Conservation (phyloP, 306 rosid species). For the Begonia peltatifolia region DNA sequence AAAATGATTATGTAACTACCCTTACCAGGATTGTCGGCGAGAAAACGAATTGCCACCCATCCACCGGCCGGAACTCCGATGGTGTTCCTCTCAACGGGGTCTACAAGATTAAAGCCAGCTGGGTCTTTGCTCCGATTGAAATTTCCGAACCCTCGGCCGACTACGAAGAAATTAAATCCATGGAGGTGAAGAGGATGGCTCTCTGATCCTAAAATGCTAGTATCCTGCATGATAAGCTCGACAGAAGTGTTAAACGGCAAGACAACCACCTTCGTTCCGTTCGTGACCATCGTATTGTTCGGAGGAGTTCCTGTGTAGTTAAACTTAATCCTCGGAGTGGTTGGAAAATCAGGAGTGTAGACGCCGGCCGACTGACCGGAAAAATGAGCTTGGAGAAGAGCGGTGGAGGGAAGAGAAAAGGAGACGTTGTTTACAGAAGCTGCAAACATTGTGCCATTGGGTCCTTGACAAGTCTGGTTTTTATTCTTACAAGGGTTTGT, state of each 20-base stretch:
- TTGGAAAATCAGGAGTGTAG: conserved; percentile 45
- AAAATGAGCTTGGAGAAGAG: conserved; percentile 53
- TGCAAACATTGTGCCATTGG: conserved; percentile 44
- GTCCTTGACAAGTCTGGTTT: conserved; percentile 65
- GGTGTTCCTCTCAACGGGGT: conserved; percentile 64
- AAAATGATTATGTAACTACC: neutral
- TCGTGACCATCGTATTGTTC: conserved; percentile 25
- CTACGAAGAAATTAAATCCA: conserved; percentile 50
- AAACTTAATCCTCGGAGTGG: conserved; percentile 19
- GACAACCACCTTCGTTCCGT: conserved; percentile 38
- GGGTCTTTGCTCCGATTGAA: conserved; percentile 34
- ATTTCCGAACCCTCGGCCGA: conserved; percentile 68
- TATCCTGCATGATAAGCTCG: conserved; percentile 8
- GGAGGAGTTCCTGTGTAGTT: conserved; percentile 47
- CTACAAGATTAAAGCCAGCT: conserved; percentile 37
- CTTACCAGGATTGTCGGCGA: conserved; percentile 66
- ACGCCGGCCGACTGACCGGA: conserved; percentile 12
- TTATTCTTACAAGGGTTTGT: conserved; percentile 38
- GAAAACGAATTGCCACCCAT: conserved; percentile 65
- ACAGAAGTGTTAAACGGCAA: conserved; percentile 20
- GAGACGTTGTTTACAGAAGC: conserved; percentile 52
- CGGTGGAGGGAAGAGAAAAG: conserved; percentile 34
- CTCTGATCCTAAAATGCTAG: conserved; percentile 45
- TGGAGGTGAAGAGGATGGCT: conserved; percentile 76
- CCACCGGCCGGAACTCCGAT: conserved; percentile 58